Evolutionary conservation across 495 filamentous ascomycete genomes (phyloP).

Genomic region (Pseudoneurospora amorphoporcata): DNA sequence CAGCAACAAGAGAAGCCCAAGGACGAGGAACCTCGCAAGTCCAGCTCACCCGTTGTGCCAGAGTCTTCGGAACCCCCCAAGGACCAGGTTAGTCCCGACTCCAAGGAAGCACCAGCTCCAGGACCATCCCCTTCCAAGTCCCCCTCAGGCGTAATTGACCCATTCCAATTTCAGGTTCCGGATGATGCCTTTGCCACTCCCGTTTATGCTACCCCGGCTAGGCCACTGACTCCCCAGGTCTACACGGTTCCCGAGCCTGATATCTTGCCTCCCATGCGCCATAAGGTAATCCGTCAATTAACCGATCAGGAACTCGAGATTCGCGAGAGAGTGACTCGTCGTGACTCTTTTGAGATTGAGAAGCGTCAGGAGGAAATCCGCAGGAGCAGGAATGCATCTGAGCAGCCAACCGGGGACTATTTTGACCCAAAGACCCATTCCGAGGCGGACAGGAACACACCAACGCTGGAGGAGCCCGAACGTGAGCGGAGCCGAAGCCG

Average conservation of each 20-base stretch:
- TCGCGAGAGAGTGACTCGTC: slow-evolving; percentile 26
- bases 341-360: slow-evolving; percentile 30
- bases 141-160: slow-evolving; percentile 23
- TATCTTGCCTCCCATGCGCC: slow-evolving; percentile 21
- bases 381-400: not conserved
- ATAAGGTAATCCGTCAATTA: not conserved
- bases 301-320: slow-evolving; percentile 9
- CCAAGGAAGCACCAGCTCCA: slow-evolving; percentile 3
- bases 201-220: slow-evolving; percentile 20
- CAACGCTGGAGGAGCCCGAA: slow-evolving; percentile 22
- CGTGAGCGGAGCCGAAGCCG: not conserved
- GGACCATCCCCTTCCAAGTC: slow-evolving; percentile 8
- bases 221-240: slow-evolving; percentile 29
- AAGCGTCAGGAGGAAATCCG: slow-evolving; percentile 16
- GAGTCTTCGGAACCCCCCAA: not conserved
- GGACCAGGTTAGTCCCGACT: slow-evolving; percentile 9
- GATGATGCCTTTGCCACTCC: slow-evolving; percentile 39
- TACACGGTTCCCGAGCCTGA: slow-evolving; percentile 36
- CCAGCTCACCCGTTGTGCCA: not conserved
- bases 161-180: slow-evolving; percentile 41
- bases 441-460: slow-evolving; percentile 22
- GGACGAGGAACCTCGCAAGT: not conserved
- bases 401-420: slow-evolving; percentile 23
- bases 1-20: not conserved
- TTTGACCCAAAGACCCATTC: slow-evolving; percentile 27